These are phyloP conservation scores for Sungouiella thailandica DNA, from an alignment of 805 yeast genomes.

Conservation along the genomic window DNA sequence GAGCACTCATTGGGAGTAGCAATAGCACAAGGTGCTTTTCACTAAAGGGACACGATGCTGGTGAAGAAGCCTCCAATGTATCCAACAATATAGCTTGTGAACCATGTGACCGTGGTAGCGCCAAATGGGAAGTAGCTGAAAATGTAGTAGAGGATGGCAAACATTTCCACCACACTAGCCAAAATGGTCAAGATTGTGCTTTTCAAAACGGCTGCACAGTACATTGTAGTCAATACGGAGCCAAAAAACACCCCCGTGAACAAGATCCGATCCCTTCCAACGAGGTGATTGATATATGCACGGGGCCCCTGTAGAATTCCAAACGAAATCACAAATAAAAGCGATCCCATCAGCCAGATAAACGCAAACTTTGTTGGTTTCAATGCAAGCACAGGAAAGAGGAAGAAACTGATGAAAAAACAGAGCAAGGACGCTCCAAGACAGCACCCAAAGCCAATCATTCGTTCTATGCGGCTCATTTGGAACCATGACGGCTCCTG, in stretches of 20 bases:
- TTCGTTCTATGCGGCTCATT: constrained; percentile 72
- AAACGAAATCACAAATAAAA: constrained; percentile 81
- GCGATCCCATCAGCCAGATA: constrained; percentile 87
- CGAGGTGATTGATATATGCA: constrained; percentile 68
- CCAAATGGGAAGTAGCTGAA: constrained; percentile 96
- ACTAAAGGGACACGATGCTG: constrained; percentile 26
- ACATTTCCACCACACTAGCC: constrained; percentile 68
- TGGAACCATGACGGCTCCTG: constrained; percentile 76
- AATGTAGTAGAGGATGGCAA: constrained; percentile 87
- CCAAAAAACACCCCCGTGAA: constrained; percentile 78
- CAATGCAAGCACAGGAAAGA: constrained; percentile 84
- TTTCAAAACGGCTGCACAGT: constrained; percentile 63
- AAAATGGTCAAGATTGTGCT: constrained; percentile 73
- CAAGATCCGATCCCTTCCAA: constrained; percentile 70
- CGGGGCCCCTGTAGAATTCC: constrained; percentile 91
- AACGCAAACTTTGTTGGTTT: constrained; percentile 89
- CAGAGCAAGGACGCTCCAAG: constrained; percentile 74
- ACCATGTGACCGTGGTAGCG: constrained; percentile 60
- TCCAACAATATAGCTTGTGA: constrained; percentile 41
- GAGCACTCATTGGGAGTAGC: no score
- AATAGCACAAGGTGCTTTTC: no score
- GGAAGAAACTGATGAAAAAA: constrained; percentile 72
- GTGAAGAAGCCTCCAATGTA: constrained; percentile 47
- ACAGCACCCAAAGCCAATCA: constrained; percentile 73
- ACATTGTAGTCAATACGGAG: constrained; percentile 73